Evolutionary conservation across 192 early-diverging fungal genomes (phyloP), one percentile per base, ranked within the genome.

Genomic region (Backusella sp.): DNA sequence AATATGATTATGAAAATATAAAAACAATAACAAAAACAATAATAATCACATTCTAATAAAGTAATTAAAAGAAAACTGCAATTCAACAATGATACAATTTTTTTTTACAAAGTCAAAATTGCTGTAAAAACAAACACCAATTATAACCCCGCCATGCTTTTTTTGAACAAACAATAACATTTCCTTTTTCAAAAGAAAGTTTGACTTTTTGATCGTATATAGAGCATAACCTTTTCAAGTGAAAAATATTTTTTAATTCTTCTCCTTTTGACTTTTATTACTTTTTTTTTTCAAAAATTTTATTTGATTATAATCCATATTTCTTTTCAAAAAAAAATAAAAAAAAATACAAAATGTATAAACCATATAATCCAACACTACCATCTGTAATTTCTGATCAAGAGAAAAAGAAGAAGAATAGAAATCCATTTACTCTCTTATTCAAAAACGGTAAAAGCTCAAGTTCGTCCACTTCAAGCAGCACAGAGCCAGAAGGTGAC

Each of bases 361-460:
- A 74, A 74, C 53, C 32, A 19, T 74, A 62, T 41, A 66, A 56
- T 30, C 73, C 37, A 74, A 66, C 56, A 36, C 23, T 59, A 66
- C 73, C 36, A 21, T 59, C 56, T 74, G 41, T 39, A 23, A 23
- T 41, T 44, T 66, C 56, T 66, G 32, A 44, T 42, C 56, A 66
- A 74, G 19, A 36, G 11, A 62, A 62, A 30, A 71, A 71, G 44
- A 71, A 71, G 44, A 71, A 49, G 26, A 14, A 71, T 30, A 44
- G 70, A 49, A 71, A 71, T 32, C 70, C 70, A 70, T 70, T 56
- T 30, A 53, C 21, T 32, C 39, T 76, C 39, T 36, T 69, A 21
- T 69, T 56, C 21, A 71, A 44, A 30, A 71, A 71, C 1, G 7
- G 56, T 70, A 70, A 42, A 44, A 70, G 41, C 35, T 15, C 39